Conservation (phyloP, 129 eudicot genomes). For the Flaveria linearis region DNA sequence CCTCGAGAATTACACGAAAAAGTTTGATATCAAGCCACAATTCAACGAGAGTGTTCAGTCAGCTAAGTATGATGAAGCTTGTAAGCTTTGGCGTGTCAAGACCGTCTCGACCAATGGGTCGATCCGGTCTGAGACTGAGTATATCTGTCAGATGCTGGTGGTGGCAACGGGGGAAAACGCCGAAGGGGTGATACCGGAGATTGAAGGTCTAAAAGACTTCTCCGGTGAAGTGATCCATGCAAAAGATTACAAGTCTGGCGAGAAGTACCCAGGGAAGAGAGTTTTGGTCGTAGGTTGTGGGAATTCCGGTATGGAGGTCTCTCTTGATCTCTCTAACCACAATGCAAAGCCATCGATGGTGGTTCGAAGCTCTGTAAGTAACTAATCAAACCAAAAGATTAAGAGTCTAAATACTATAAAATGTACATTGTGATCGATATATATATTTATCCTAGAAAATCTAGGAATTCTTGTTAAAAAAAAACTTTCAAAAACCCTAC, state of each 20-base stretch:
- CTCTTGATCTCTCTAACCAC: slow-evolving; percentile 87
- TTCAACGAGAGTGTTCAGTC: slow-evolving; percentile 76
- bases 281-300: slow-evolving; percentile 94
- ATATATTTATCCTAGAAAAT: too few relatives aligned
- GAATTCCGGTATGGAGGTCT: slow-evolving; percentile 96
- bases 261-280: slow-evolving; percentile 54
- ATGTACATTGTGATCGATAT: too few relatives aligned
- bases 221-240: slow-evolving; percentile 76
- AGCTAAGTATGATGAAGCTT: slow-evolving; percentile 73
- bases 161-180: slow-evolving; percentile 94
- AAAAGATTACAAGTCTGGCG: slow-evolving; percentile 82
- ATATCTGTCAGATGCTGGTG: slow-evolving; percentile 79
- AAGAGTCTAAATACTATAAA: too few relatives aligned
- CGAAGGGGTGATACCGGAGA: slow-evolving; percentile 64
- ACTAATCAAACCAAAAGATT: not conserved
- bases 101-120: slow-evolving; percentile 41
- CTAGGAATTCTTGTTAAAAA: too few relatives aligned
- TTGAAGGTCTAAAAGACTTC: slow-evolving; percentile 67
- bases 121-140: slow-evolving; percentile 58
- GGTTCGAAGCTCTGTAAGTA: slow-evolving; percentile 83
- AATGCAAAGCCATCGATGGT: slow-evolving; percentile 78
- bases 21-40: slow-evolving; percentile 64
- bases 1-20: slow-evolving; percentile 69
- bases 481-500: too few relatives aligned
- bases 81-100: slow-evolving; percentile 69